Evolutionary conservation across 768 basidiomycete genomes (phyloP), one percentile per base, ranked within the genome.

Genomic region (Lepiota venenata): DNA sequence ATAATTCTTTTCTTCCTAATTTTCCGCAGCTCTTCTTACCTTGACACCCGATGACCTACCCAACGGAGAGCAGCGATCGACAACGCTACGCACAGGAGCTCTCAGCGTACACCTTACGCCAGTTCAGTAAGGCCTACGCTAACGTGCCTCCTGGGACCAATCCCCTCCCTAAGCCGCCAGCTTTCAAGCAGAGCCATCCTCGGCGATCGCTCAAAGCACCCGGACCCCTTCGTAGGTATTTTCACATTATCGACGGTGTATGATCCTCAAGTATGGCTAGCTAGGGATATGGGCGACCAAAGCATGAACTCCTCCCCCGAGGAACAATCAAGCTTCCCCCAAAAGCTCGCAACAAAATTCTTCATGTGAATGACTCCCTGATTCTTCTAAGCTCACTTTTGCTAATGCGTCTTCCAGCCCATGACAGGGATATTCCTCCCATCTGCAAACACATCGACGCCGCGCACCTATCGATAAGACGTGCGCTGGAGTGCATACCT

Each of bases 51-150:
- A 55, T 52, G 52, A 55, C 47, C 52, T 22, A 49, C 29, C 42
- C 61, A 50, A 52, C 66, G 21, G 11, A 46, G n/a, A 65, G 69
- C 41, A 45, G 55, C 12, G 71, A 69, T 21, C 66, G 69, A 32
- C 64, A 66, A 43, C 69, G 65, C 20, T 80, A 78, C 64, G 76
- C 79, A 16, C 71, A 75, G 57, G 71, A 77, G 46, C 71, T 83
- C 44, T 74, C 75, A 43, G 71, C 68, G 5, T 78, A 80, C 60
- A 81, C 79, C 22, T 64, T 75, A 21, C 72, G 71, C 58, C 79
- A 80, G 57, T 74, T 77, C 56, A 61, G 69, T 29, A 64, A 66
- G 2, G 78, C 78, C 27, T 65, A 41, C 25, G 50, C 46, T n/a
- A n/a, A 1, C 42, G 46, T 9, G 32, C 39, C 12, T 21, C 39